These are phyloP conservation scores for Flueggea neowawraea DNA, from an alignment of 441 rosid species.

Conservation along the genomic window DNA sequence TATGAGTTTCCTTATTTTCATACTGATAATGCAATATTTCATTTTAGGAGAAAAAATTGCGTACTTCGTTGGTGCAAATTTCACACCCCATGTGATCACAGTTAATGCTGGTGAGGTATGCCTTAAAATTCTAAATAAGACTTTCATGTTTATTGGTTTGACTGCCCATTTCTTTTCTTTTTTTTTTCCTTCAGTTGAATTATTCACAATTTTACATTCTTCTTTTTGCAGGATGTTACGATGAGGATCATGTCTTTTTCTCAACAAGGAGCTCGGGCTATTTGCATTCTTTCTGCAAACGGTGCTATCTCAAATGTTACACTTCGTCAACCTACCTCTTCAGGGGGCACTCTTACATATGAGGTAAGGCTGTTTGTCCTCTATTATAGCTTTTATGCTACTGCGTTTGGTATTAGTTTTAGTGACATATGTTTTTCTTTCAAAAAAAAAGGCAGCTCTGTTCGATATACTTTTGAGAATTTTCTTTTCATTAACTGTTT, in stretches of 20 bases:
- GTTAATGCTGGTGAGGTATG: conserved; percentile 94
- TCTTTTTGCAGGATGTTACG: conserved; percentile 63
- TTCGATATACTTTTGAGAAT: no score
- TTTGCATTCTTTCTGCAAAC: conserved; percentile 86
- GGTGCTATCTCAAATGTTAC: conserved; percentile 94
- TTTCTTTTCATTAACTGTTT: no score
- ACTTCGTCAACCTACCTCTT: conserved; percentile 80
- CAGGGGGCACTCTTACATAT: conserved; percentile 93
- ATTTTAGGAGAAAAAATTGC: conserved; percentile 53
- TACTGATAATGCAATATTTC: conserved; percentile 13
- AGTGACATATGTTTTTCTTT: background rate
- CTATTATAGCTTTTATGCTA: background rate
- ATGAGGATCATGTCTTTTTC: conserved; percentile 96
- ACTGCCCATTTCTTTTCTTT: conserved; percentile 4
- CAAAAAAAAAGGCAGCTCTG: no score
- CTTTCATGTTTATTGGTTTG: background rate
- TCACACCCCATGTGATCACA: conserved; percentile 85
- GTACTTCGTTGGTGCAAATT: conserved; percentile 62
- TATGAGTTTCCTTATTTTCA: background rate
- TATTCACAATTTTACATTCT: conserved; percentile 3
- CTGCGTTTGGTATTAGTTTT: conserved; percentile 1
- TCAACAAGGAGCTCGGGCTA: conserved; percentile 87
- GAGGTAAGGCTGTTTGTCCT: conserved; percentile 50
- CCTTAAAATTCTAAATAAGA: conserved; percentile 1
- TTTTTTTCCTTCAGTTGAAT: background rate